Evolutionary conservation across 2,329 filamentous ascomycete species (phyloP).

Genomic region (Fusarium nelsonii): DNA sequence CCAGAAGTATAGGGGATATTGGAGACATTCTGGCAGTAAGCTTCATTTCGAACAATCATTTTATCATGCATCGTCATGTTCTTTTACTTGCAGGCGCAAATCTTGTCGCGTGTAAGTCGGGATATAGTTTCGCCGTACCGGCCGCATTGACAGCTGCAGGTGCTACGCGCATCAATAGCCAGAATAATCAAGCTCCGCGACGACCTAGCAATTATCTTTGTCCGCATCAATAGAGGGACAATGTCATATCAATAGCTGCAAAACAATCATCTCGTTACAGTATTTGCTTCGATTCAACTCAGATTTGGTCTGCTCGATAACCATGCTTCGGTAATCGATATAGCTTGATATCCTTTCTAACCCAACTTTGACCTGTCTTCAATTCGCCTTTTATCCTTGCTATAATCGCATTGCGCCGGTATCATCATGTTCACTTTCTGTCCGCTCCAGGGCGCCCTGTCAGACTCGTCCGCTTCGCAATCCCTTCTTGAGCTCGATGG

Average conservation of each 20-base stretch:
- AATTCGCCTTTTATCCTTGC: conserved; percentile 19
- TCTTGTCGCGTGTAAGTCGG: conserved; percentile 40
- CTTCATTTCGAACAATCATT: not conserved
- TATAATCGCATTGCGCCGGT: conserved; percentile 31
- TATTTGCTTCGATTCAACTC: not conserved
- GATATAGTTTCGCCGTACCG: conserved; percentile 39
- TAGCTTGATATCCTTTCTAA: conserved; percentile 17
- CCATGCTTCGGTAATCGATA: conserved; percentile 41
- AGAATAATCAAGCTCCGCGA: conserved; percentile 44
- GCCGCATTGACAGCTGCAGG: conserved; percentile 26
- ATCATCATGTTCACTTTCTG: conserved; percentile 93
- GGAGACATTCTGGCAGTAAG: not conserved
- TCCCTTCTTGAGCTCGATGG: conserved; percentile 98
- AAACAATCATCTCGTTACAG: conserved; percentile 7
- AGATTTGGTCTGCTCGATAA: conserved; percentile 21
- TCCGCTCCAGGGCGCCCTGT: conserved; percentile 90
- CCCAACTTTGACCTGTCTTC: conserved; percentile 10
- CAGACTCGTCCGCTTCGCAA: conserved; percentile 86
- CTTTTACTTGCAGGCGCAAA: not conserved
- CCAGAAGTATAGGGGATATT: not conserved
- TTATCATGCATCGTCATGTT: conserved; percentile 1
- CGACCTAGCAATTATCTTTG: conserved; percentile 40
- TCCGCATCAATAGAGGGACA: conserved; percentile 35
- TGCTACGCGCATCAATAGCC: conserved; percentile 37
- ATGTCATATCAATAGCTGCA: conserved; percentile 32